Evolutionary conservation across 768 basidiomycete genomes (phyloP), one percentile per base, ranked within the genome.

Genomic region (Melanogaster broomeanus): DNA sequence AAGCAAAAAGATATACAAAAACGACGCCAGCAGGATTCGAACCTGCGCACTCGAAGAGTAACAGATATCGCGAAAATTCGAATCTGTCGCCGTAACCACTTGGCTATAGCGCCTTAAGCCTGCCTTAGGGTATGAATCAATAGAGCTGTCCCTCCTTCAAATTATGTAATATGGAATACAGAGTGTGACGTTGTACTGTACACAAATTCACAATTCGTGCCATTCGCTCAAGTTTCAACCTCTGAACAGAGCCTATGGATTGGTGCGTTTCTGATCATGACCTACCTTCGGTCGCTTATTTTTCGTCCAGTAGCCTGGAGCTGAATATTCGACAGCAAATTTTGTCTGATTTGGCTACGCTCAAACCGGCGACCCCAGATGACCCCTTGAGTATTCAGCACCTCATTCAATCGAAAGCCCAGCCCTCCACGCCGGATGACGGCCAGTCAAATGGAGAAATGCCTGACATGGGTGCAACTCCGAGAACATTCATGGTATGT

Each of bases 61-160:
- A 69, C 69, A 69, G 67, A 69, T 68, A 47, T 61, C 63, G 54
- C 49, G 4, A 1, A 13, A 28, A 55, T 81, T 81, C 80, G 77
- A 83, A 82, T 84, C 81, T 82, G 76, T 82, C 83, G 83, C 83
- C 81, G 80, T 84, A 84, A 84, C 83, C 83, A 84, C 82, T 83
- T 81, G 81, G 83, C 81, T 82, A 83, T 83, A 81, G 81, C 75
- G 72, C 70, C 72, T 34, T 46, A 1, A 0, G 0, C 2, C 9
- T 33, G 4, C 5, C 28, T 4, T 13, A 21, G 8, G 6, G n/a
- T n/a, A n/a, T n/a, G n/a, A n/a, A n/a, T n/a, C n/a, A n/a, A n/a
- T n/a, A n/a, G n/a, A n/a, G n/a, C n/a, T n/a, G n/a, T n/a, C n/a
- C n/a, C n/a, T n/a, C n/a, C n/a, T n/a, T n/a, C n/a, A 10, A 24